Evolutionary conservation across 1,139 yeast species (phyloP), one percentile per base, ranked within the genome.

Genomic region (Kodamaea alishanica): DNA sequence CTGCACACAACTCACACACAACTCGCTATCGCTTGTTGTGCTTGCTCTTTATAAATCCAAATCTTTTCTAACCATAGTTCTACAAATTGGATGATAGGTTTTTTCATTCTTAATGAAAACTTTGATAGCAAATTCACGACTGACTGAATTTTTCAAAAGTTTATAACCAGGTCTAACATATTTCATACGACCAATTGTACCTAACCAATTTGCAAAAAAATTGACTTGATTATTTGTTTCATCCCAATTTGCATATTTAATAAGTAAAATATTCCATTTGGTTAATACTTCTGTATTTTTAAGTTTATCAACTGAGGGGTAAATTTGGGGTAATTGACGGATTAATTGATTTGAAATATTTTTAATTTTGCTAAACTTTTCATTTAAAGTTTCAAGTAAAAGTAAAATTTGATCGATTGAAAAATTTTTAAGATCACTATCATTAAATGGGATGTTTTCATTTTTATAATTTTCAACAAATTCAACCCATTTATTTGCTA

Each of bases 181-280:
- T 48, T 68, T 68, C 74, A 68, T 68, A 46, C 74, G 54, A 12
- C 74, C 74, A 26, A 67, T 67, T 0, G 66, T 55, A 5, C 72
- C 72, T 40, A 68, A 55, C 73, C 73, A 68, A 25, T 46, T 46
- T 4, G 71, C 65, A 47, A 65, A 62, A 2, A 41, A 35, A 8
- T 32, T 31, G 1, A 61, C 67, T 3, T 52, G 38, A 5, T 35
- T 43, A 27, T 58, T 60, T 2, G 37, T 33, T 2, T 49, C 43
- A 22, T 47, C 41, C 39, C 48, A 59, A 11, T 53, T 40, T 2
- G 66, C 67, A 39, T 56, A 56, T 20, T 50, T 55, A 26, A 67
- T 62, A 24, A 65, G 52, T 26, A 67, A 50, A 6, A 54, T 58
- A 43, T 58, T 59, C 64, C 67, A 65, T 23, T 57, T 50, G 38